Base-by-base conservation (phyloP, 1,284 basidiomycete species). In the Schizophyllum amplum region DNA sequence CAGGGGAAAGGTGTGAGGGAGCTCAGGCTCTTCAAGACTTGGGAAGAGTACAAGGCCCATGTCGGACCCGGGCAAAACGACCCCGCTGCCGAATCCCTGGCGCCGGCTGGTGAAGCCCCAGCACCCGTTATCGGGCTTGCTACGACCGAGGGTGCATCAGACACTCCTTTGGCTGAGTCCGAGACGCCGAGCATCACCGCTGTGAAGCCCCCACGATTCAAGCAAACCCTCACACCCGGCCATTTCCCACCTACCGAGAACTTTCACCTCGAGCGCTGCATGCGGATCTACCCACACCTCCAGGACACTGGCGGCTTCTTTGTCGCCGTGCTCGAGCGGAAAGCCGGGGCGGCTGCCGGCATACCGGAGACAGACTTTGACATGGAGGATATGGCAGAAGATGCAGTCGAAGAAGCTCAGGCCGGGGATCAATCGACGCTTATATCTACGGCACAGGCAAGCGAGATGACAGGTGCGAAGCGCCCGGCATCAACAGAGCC, bases 281-380 rank as follows among this genome's bases (percentile, higher is more conserved):
- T 97, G 68, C 82, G 95, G 51, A 84, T 97, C 61, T 93, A 98
- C 66, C 95, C 97, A 2, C 95, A 99, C 69, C 75, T 97, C 49
- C 96, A 99, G 73, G 91, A 99, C 70, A 94, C 95, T 0, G 97
- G 97, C 11, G 97, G 94, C 0, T 99, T 99, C 75, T 99, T 98
- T 66, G 87, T 99, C 24, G 92, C 94, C 17, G 88, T 98, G 0
- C 73, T 99, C 33, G 83, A 94, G 65, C 75, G 73, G 66, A 81
- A 73, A 42, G 49, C 56, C 11, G 56, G 60, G 7, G 51, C 55
- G n/a, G 60, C 57, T 24, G 20, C 24, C 11, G 15, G 15, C 2
- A 3, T 20, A 11, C 48, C 33, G 3, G 33, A 42, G 11, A 9
- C 33, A 3, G 33, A 42, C 13, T 17, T 42, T 17, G 33, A 42